These are phyloP conservation scores for Penicillium sp. DNA, from an alignment of 2,329 filamentous ascomycete genomes.

Conservation along the genomic window DNA sequence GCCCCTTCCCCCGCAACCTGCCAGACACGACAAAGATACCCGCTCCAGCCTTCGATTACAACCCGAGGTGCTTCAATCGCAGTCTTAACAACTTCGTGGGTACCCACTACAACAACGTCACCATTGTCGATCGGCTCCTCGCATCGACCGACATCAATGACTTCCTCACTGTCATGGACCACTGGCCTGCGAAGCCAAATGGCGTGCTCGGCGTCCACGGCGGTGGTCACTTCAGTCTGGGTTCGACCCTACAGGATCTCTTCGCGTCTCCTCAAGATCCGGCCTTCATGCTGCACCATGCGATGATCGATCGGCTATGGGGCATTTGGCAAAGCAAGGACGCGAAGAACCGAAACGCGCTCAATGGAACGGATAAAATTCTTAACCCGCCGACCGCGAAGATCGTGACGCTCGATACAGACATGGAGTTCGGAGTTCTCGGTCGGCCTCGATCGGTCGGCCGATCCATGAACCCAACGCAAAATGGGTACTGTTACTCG, in stretches of 20 bases:
- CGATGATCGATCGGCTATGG: constrained; percentile 49
- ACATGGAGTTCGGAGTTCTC: constrained; percentile 23
- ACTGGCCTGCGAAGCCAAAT: constrained; percentile 27
- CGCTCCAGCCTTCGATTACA: constrained; percentile 24
- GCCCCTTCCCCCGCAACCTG: constrained; percentile 24
- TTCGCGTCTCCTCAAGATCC: constrained; percentile 49
- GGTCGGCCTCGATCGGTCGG: constrained; percentile 11
- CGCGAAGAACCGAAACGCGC: constrained; percentile 13
- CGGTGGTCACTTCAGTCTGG: constrained; percentile 48
- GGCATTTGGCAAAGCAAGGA: constrained; percentile 47
- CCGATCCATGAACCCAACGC: constrained; percentile 22
- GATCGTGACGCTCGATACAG: constrained; percentile 13
- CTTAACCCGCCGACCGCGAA: constrained; percentile 17
- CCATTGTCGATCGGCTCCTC: constrained; percentile 16
- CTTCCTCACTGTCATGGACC: constrained; percentile 42
- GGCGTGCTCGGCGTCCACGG: constrained; percentile 44
- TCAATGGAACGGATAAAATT: constrained; percentile 21
- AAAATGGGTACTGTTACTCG: constrained; percentile 16
- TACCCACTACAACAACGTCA: constrained; percentile 29
- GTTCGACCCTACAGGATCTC: constrained; percentile 47
- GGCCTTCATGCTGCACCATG: constrained; percentile 50
- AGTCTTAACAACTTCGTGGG: constrained; percentile 25
- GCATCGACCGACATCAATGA: constrained; percentile 25
- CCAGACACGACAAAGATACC: constrained; percentile 14
- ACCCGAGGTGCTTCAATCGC: constrained; percentile 31